phyloP scores from a whole-genome alignment of 2,329 filamentous ascomycete species.

The Raffaelea ambrosiae region DNA sequence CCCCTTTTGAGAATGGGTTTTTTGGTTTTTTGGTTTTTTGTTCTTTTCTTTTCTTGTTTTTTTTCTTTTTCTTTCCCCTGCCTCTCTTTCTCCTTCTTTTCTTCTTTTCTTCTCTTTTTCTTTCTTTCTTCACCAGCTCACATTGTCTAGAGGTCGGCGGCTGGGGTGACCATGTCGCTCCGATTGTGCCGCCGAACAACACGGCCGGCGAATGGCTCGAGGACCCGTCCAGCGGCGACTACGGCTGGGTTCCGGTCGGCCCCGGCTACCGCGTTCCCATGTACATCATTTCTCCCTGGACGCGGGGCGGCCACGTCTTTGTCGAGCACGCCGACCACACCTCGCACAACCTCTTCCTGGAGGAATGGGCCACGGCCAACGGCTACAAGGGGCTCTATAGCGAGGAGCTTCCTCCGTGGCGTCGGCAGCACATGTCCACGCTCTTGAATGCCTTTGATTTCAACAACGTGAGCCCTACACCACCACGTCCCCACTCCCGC shows the following conservation, averaged over 20 bases:
- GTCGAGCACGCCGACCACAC: slow-evolving; percentile 40
- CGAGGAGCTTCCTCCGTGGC: slow-evolving; percentile 20
- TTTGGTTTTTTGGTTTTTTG: neutral
- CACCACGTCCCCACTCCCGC: no score
- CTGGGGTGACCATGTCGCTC: slow-evolving; percentile 31
- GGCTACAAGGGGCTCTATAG: slow-evolving; percentile 29
- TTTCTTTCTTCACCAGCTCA: neutral
- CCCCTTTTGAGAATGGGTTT: neutral
- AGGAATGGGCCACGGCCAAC: slow-evolving; percentile 38
- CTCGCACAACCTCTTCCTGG: slow-evolving; percentile 39
- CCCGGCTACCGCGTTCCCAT: slow-evolving; percentile 33
- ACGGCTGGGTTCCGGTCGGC: slow-evolving; percentile 16
- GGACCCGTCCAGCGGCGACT: slow-evolving; percentile 21
- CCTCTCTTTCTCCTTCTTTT: neutral
- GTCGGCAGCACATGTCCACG: slow-evolving; percentile 19
- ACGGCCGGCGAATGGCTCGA: slow-evolving; percentile 39
- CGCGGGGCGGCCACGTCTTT: slow-evolving; percentile 36
- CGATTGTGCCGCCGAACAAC: slow-evolving; percentile 32
- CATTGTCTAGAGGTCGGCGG: slow-evolving; percentile 1
- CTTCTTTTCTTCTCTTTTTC: neutral
- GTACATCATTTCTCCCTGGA: slow-evolving; percentile 42
- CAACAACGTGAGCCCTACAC: slow-evolving; percentile 22
- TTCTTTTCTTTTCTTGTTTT: neutral
- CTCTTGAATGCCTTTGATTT: slow-evolving; percentile 21
- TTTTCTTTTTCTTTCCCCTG: neutral